Evolutionary conservation across 495 filamentous ascomycete genomes (phyloP).

Genomic region (Aspergillus indologenus): DNA sequence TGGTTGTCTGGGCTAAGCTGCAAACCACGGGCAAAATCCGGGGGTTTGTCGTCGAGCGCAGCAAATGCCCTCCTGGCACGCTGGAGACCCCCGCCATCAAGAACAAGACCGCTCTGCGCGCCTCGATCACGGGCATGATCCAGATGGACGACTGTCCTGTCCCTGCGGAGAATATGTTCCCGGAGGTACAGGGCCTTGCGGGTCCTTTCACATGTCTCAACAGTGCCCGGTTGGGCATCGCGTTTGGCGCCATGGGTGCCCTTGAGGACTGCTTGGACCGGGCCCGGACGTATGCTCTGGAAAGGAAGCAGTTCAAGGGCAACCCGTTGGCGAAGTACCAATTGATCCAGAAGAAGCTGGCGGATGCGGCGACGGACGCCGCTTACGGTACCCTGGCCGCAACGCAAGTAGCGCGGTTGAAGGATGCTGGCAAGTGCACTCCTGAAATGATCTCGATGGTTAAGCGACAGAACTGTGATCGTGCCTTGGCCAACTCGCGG

Average conservation of each 20-base stretch:
- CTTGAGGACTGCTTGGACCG: conserved; percentile 84
- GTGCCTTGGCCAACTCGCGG: conserved; percentile 75
- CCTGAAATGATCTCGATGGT: conserved; percentile 99
- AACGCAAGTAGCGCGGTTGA: conserved; percentile 85
- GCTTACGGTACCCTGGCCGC: conserved; percentile 84
- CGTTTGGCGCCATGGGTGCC: conserved; percentile 89
- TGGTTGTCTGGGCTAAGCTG: conserved; percentile 93
- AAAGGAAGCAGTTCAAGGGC: conserved; percentile 93
- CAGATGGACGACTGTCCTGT: conserved; percentile 89
- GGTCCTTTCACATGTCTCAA: conserved; percentile 95
- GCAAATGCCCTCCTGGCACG: conserved; percentile 77
- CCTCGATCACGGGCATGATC: conserved; percentile 97
- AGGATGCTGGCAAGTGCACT: conserved; percentile 80
- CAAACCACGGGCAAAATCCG: conserved; percentile 88
- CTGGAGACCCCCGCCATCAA: conserved; percentile 90
- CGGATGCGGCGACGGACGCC: conserved; percentile 87
- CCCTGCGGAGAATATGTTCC: conserved; percentile 89
- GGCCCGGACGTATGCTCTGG: conserved; percentile 80
- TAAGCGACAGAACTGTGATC: conserved; percentile 96
- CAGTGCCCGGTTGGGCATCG: conserved; percentile 87
- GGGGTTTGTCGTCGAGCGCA: conserved; percentile 86
- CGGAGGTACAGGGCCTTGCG: conserved; percentile 78
- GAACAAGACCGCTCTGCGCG: conserved; percentile 91
- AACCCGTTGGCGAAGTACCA: conserved; percentile 97
- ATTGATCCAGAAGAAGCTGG: conserved; percentile 96